These are phyloP conservation scores for Fusarium caatingaense DNA, from an alignment of 2,329 filamentous ascomycete species.

Conservation along the genomic window DNA sequence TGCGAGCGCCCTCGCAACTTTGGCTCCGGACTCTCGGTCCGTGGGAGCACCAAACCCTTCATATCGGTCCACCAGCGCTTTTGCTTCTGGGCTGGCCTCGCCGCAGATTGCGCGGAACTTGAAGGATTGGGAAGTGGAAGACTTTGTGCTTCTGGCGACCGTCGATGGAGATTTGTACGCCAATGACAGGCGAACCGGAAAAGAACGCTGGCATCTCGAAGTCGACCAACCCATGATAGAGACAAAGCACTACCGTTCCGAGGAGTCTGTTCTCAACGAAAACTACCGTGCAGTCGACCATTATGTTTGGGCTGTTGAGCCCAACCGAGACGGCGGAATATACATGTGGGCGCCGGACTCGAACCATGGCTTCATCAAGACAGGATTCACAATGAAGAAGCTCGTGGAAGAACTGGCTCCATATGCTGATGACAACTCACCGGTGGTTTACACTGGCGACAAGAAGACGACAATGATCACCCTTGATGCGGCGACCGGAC, in stretches of 20 bases:
- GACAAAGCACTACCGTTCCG: conserved; percentile 81
- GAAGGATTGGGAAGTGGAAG: conserved; percentile 99
- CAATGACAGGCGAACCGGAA: conserved; percentile 86
- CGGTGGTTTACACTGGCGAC: conserved; percentile 88
- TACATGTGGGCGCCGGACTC: conserved; percentile 83
- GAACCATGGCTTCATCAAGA: conserved; percentile 70
- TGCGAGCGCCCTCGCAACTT: conserved; percentile 97
- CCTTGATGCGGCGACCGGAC: conserved; percentile 86
- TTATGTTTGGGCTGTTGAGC: conserved; percentile 95
- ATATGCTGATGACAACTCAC: conserved; percentile 78
- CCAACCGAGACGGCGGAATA: conserved; percentile 84
- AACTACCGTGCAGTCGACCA: conserved; percentile 78
- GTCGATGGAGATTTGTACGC: conserved; percentile 97
- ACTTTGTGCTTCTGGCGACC: conserved; percentile 99
- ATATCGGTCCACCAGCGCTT: conserved; percentile 67
- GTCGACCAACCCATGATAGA: conserved; percentile 90
- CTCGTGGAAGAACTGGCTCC: conserved; percentile 86
- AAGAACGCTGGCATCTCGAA: conserved; percentile 86
- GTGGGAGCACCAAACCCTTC: conserved; percentile 90
- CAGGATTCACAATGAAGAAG: conserved; percentile 82
- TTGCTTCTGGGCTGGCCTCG: conserved; percentile 76
- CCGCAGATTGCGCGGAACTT: conserved; percentile 95
- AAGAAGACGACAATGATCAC: conserved; percentile 93
- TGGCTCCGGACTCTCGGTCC: conserved; percentile 89
- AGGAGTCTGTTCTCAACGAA: conserved; percentile 70